These are phyloP conservation scores for Cornus kousa DNA, from an alignment of 148 eudicot genomes.

Conservation along the genomic window DNA sequence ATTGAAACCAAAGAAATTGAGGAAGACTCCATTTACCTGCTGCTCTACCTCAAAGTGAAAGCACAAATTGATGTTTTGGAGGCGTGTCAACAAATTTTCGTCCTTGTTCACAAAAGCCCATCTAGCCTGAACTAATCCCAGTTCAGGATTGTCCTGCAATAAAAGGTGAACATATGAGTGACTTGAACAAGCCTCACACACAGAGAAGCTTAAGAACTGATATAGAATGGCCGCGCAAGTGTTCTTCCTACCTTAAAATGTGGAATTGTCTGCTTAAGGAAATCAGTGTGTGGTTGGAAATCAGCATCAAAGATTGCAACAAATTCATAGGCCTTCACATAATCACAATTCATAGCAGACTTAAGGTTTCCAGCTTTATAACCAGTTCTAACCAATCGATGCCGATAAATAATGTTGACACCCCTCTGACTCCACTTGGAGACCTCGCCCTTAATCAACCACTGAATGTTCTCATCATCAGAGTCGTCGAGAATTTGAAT, in stretches of 20 bases:
- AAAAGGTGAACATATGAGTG: background rate
- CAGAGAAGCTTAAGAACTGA: background rate
- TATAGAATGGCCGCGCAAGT: background rate
- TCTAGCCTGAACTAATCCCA: constrained; percentile 83
- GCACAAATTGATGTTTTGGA: constrained; percentile 67
- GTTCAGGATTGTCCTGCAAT: constrained; percentile 57
- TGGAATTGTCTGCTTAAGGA: constrained; percentile 57
- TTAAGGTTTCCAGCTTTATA: constrained; percentile 81
- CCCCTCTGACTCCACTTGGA: constrained; percentile 59
- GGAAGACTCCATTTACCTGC: constrained; percentile 73
- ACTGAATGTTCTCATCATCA: constrained; percentile 55
- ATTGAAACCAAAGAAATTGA: constrained; percentile 85
- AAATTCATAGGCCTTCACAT: constrained; percentile 69
- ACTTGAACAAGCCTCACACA: no score
- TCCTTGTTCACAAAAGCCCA: constrained; percentile 88
- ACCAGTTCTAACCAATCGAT: constrained; percentile 62
- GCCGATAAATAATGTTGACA: constrained; percentile 59
- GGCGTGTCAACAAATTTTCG: constrained; percentile 68
- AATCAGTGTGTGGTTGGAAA: constrained; percentile 74
- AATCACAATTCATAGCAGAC: constrained; percentile 74
- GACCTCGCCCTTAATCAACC: constrained; percentile 62
- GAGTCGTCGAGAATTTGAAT: constrained; percentile 76
- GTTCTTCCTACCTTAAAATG: constrained; percentile 54
- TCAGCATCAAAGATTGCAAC: constrained; percentile 87
- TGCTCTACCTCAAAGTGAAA: constrained; percentile 93